phyloP scores from a whole-genome alignment of 1,284 basidiomycete species.

The Sporisorium graminicola region DNA sequence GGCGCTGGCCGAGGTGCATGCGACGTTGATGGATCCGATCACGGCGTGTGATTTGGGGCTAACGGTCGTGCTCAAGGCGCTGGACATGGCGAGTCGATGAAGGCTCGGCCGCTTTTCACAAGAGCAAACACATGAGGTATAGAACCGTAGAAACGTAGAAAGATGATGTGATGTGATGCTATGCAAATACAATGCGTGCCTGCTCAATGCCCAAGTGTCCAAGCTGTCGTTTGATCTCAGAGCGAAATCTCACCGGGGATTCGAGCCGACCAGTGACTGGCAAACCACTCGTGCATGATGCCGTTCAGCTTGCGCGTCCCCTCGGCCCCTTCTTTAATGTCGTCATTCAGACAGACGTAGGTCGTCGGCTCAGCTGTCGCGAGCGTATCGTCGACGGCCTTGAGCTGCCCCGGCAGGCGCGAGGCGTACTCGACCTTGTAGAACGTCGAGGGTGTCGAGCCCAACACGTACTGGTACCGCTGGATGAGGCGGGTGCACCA shows the following conservation, averaged over 20 bases:
- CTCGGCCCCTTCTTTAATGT: conserved; percentile 37
- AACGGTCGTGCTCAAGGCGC: conserved; percentile 51
- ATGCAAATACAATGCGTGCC: not conserved
- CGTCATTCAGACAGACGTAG: conserved; percentile 53
- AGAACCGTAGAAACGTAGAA: not conserved
- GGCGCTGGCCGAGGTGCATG: conserved; percentile 62
- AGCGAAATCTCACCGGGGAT: conserved; percentile 22
- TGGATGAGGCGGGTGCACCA: conserved; percentile 46
- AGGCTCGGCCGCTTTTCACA: no score
- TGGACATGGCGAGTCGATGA: conserved; percentile 58
- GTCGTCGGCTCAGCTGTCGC: conserved; percentile 18
- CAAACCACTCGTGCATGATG: conserved; percentile 46
- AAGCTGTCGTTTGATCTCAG: not conserved
- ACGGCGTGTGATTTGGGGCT: conserved; percentile 56
- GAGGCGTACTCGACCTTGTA: conserved; percentile 48
- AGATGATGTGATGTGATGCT: not conserved
- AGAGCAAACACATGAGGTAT: no score
- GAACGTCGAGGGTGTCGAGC: conserved; percentile 42
- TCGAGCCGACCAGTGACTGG: conserved; percentile 19
- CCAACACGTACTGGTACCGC: conserved; percentile 42
- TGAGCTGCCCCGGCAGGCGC: conserved; percentile 25
- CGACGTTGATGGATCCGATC: conserved; percentile 54
- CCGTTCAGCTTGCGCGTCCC: conserved; percentile 31
- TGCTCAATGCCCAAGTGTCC: not conserved
- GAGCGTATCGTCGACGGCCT: conserved; percentile 28